A percentile compares a stretch with the other conserved stretches of the same genome.
Evolutionary conservation across 225 moss, liverwort and hornwort species (phyloP).

Genomic region (Polytrichum formosum): DNA sequence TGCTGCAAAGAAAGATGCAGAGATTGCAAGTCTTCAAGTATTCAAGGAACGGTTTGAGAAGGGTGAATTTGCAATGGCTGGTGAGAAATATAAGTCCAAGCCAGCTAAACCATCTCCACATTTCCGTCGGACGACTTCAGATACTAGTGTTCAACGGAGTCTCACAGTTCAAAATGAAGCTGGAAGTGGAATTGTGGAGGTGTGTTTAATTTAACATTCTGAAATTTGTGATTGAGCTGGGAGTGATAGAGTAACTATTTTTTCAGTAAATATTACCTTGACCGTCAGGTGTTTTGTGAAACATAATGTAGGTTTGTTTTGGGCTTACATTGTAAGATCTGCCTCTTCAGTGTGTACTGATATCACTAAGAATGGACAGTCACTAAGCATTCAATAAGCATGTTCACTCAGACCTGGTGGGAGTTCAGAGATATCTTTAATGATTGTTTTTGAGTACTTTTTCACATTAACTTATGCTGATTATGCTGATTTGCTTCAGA

Average conservation of each 20-base stretch:
- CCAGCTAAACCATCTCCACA: constrained; percentile 24
- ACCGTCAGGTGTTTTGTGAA: not conserved
- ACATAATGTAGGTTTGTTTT: not conserved
- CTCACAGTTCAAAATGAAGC: constrained; percentile 28
- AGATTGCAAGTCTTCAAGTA: constrained; percentile 32
- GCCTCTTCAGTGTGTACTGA: not conserved
- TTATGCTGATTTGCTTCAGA: constrained; percentile 15
- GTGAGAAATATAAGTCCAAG: constrained; percentile 32
- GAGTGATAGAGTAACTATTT: constrained; percentile 13
- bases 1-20: constrained; percentile 39
- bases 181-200: constrained; percentile 36
- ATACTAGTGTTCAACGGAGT: constrained; percentile 24
- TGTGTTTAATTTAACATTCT: constrained; percentile 23
- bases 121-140: constrained; percentile 28
- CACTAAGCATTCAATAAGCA: not conserved
- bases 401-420: not conserved
- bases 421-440: too few species aligned
- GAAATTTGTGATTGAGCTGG: too few species aligned
- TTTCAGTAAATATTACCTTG: not conserved
- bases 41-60: constrained; percentile 31
- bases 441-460: not conserved
- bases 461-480: not conserved
- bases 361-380: not conserved
- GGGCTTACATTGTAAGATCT: not conserved
- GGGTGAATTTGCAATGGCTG: constrained; percentile 12